Conservation (phyloP, 1,284 basidiomycete genomes). For the Vanrija sp. region DNA sequence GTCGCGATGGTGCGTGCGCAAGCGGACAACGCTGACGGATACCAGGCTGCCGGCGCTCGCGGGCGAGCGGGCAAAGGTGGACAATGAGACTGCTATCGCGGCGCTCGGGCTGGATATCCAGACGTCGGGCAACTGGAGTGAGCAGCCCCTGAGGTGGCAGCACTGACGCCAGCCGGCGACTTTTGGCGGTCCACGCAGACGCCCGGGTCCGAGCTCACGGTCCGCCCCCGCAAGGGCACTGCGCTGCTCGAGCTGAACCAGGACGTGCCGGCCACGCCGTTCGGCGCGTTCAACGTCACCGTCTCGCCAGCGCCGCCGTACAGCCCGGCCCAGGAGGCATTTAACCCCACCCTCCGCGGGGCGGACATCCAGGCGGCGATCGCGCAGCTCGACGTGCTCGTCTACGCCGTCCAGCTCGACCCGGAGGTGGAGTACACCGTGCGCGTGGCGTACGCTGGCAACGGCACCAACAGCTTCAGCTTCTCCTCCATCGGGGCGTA, state of each 20-base stretch:
- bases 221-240: background rate
- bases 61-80: too few species aligned
- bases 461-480: too few species aligned
- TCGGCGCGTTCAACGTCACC: background rate
- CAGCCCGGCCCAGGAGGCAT: background rate
- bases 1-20: too few species aligned
- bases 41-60: too few species aligned
- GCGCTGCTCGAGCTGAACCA: background rate
- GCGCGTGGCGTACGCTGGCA: too few species aligned
- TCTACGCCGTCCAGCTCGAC: background rate
- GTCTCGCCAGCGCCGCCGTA: background rate
- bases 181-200: background rate
- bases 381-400: background rate
- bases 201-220: background rate
- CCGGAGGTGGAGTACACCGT: background rate
- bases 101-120: too few species aligned
- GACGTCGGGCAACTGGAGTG: too few species aligned
- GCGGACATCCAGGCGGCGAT: background rate
- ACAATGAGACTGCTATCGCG: too few species aligned
- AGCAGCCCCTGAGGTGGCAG: too few species aligned
- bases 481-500: too few species aligned
- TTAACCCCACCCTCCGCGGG: background rate
- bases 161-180: too few species aligned
- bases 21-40: too few species aligned
- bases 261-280: background rate